phyloP scores from a whole-genome alignment of 352 stramenopile genomes.

The Pythium folliculosum region DNA sequence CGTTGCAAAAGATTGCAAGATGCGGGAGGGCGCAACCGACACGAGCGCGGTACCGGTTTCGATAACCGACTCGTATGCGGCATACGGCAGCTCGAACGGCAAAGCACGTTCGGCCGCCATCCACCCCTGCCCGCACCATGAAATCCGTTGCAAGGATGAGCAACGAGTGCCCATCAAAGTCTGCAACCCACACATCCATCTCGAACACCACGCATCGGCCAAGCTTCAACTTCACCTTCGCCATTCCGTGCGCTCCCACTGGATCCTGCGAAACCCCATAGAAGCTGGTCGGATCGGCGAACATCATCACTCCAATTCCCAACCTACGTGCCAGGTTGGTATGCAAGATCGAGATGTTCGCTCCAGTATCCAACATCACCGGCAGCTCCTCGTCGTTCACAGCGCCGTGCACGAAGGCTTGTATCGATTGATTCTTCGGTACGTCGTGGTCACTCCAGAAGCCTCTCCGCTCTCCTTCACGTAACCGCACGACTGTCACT shows the following conservation, averaged over 20 bases:
- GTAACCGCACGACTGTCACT: background rate
- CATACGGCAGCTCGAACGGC: background rate
- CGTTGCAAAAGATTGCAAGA: slow-evolving; percentile 2
- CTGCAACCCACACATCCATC: slow-evolving; percentile 24
- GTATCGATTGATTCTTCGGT: background rate
- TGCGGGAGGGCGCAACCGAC: background rate
- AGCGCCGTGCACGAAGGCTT: slow-evolving; percentile 19
- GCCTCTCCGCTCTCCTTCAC: slow-evolving; percentile 8
- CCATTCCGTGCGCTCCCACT: slow-evolving; percentile 3
- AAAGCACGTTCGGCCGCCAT: slow-evolving; percentile 1
- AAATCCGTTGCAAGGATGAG: slow-evolving; percentile 25
- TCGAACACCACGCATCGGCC: slow-evolving; percentile 13
- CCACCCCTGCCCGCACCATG: slow-evolving; percentile 19
- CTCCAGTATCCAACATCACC: slow-evolving; percentile 25
- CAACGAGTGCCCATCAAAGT: slow-evolving; percentile 24
- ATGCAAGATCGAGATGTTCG: slow-evolving; percentile 20
- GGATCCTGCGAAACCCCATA: slow-evolving; percentile 20
- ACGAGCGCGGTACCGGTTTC: slow-evolving; percentile 1
- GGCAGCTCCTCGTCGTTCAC: slow-evolving; percentile 7
- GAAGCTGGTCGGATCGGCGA: slow-evolving; percentile 13
- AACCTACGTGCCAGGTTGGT: slow-evolving; percentile 23
- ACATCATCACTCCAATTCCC: slow-evolving; percentile 19
- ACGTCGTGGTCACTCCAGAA: slow-evolving; percentile 18
- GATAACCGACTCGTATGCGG: background rate
- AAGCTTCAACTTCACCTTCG: slow-evolving; percentile 18